Percentiles rank a stretch among this genome's conserved stretches.
phyloP scores from a whole-genome alignment of 2,329 filamentous ascomycete species.

The Ophiostoma tasmaniense region DNA sequence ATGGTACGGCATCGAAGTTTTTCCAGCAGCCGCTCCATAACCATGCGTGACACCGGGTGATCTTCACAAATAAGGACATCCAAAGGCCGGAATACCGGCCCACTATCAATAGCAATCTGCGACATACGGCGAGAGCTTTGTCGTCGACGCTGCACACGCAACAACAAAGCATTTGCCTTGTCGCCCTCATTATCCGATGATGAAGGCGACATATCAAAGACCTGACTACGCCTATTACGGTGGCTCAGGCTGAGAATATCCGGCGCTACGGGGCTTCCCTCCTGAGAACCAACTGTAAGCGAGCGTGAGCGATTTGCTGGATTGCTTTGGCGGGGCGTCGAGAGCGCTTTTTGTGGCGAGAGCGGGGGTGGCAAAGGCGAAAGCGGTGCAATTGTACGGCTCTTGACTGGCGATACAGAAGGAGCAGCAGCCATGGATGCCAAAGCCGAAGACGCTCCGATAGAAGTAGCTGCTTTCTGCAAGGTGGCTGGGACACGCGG shows the following conservation, averaged over 20 bases:
- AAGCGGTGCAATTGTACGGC: constrained; percentile 34
- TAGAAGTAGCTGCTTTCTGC: constrained; percentile 51
- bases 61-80: constrained; percentile 97
- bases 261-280: constrained; percentile 66
- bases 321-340: constrained; percentile 52
- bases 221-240: constrained; percentile 84
- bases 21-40: constrained; percentile 97
- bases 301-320: constrained; percentile 69
- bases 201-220: constrained; percentile 93
- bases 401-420: constrained; percentile 40
- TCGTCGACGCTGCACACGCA: constrained; percentile 87
- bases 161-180: constrained; percentile 65
- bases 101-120: constrained; percentile 69
- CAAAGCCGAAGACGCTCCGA: constrained; percentile 32
- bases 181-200: constrained; percentile 96
- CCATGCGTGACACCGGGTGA: constrained; percentile 89
- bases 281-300: constrained; percentile 87
- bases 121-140: constrained; percentile 93
- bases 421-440: not conserved
- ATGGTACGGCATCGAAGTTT: constrained; percentile 93
- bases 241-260: constrained; percentile 65
- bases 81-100: constrained; percentile 79
- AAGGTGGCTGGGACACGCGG: constrained; percentile 53
- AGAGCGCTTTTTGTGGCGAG: constrained; percentile 55
- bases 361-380: constrained; percentile 43